Evolutionary conservation across 2,329 filamentous ascomycete genomes (phyloP).

Genomic region (Mycocentrospora acerina): DNA sequence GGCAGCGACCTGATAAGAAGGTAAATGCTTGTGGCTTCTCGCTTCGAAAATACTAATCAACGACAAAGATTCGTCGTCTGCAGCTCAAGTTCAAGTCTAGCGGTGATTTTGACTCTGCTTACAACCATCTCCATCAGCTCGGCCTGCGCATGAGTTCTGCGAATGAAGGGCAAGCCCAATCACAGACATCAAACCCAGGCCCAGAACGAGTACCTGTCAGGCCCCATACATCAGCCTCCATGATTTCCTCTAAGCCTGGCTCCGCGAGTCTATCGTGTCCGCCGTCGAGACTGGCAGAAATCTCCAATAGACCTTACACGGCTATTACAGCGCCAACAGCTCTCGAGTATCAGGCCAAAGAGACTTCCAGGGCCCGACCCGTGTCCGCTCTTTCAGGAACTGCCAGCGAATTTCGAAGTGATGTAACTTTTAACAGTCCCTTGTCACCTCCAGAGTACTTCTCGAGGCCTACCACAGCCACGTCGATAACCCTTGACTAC

Average conservation of each 20-base stretch:
- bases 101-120: constrained; percentile 39
- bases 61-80: constrained; percentile 43
- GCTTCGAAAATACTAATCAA: too few relatives aligned
- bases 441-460: constrained; percentile 31
- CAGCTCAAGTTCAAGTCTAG: constrained; percentile 47
- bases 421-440: constrained; percentile 7
- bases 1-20: constrained; percentile 38
- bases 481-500: constrained; percentile 11
- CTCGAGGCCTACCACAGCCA: constrained; percentile 24
- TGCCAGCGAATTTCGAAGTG: neutral
- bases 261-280: constrained; percentile 24
- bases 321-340: constrained; percentile 14
- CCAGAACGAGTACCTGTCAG: constrained; percentile 1
- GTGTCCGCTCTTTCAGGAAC: constrained; percentile 15
- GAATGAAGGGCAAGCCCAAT: constrained; percentile 9
- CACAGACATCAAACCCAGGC: constrained; percentile 11
- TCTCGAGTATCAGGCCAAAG: constrained; percentile 10
- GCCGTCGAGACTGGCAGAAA: constrained; percentile 28
- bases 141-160: constrained; percentile 35
- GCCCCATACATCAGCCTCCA: neutral
- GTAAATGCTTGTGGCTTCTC: constrained; percentile 17
- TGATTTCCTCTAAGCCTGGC: constrained; percentile 2
- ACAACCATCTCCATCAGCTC: constrained; percentile 34
- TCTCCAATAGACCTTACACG: constrained; percentile 25
- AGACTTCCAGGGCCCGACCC: constrained; percentile 15